Conservation (phyloP, 768 basidiomycete species). For the Hemileccinum impolitum region DNA sequence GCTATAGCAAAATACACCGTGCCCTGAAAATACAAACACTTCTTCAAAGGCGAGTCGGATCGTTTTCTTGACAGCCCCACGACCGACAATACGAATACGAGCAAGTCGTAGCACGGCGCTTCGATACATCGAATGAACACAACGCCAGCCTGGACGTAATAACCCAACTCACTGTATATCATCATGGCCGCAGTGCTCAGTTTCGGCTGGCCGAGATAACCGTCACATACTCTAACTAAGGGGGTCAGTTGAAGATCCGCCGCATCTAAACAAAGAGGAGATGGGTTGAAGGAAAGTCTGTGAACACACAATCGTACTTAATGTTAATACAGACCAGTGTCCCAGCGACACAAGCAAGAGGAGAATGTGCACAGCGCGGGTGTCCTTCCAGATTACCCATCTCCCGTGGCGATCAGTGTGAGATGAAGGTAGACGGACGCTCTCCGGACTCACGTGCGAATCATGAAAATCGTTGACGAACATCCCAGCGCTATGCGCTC, state of each 20-base stretch:
- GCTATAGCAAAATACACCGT: constrained; percentile 13
- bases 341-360: constrained; percentile 14
- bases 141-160: background rate
- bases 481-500: constrained; percentile 12
- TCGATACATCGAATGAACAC: background rate
- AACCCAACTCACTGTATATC: constrained; percentile 14
- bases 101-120: constrained; percentile 19
- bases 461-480: constrained; percentile 20
- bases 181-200: background rate
- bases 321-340: constrained; percentile 15
- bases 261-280: constrained; percentile 3
- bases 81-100: constrained; percentile 16
- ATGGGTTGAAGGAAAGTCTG: background rate
- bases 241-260: background rate
- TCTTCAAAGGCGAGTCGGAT: constrained; percentile 13
- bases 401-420: no score
- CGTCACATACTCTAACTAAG: background rate
- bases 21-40: constrained; percentile 16
- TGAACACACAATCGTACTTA: constrained; percentile 4
- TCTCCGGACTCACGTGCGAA: constrained; percentile 20
- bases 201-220: background rate
- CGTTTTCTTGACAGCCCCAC: constrained; percentile 12
- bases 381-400: constrained; percentile 25
- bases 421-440: constrained; percentile 3
- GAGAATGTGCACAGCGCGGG: constrained; percentile 7